Percentiles rank a stretch among this genome's conserved stretches.
These are phyloP conservation scores for Candida freyschussii DNA, from an alignment of 1,139 yeast genomes.

Conservation along the genomic window DNA sequence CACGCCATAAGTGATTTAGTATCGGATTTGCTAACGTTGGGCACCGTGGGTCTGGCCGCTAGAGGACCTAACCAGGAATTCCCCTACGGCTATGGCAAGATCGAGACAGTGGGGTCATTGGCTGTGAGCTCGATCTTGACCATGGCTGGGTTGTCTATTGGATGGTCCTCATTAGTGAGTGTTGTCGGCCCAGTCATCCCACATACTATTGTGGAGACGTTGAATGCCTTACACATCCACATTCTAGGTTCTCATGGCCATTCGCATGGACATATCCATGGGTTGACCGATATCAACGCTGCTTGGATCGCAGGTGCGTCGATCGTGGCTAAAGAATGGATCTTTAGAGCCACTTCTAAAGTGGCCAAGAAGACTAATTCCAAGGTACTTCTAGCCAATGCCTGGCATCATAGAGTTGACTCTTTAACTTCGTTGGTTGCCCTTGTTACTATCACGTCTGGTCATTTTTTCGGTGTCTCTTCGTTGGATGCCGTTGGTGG, in stretches of 20 bases:
- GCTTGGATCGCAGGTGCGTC: slow-evolving; percentile 96
- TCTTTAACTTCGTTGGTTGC: slow-evolving; percentile 91
- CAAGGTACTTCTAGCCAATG: slow-evolving; percentile 89
- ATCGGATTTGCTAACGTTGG: slow-evolving; percentile 82
- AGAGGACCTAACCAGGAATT: slow-evolving; percentile 59
- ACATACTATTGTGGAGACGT: slow-evolving; percentile 43
- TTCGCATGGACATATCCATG: slow-evolving; percentile 37
- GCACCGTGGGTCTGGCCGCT: slow-evolving; percentile 77
- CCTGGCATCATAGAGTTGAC: slow-evolving; percentile 99
- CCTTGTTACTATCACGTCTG: slow-evolving; percentile 79
- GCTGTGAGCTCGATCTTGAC: slow-evolving; percentile 80
- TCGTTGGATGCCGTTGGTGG: slow-evolving; percentile 96
- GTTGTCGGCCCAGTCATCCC: slow-evolving; percentile 68
- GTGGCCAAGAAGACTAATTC: slow-evolving; percentile 77
- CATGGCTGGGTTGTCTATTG: slow-evolving; percentile 87
- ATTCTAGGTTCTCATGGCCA: slow-evolving; percentile 34
- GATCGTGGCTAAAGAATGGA: slow-evolving; percentile 78
- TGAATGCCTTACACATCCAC: slow-evolving; percentile 34
- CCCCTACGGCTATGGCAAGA: slow-evolving; percentile 89
- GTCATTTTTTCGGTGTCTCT: slow-evolving; percentile 66
- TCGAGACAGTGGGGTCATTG: slow-evolving; percentile 87
- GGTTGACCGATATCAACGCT: slow-evolving; percentile 74
- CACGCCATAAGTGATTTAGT: slow-evolving; percentile 88
- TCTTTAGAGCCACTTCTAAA: slow-evolving; percentile 74
- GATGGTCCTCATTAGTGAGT: slow-evolving; percentile 76